Base-by-base conservation (phyloP, 225 moss, liverwort and hornwort genomes). In the Straminergon stramineum region DNA sequence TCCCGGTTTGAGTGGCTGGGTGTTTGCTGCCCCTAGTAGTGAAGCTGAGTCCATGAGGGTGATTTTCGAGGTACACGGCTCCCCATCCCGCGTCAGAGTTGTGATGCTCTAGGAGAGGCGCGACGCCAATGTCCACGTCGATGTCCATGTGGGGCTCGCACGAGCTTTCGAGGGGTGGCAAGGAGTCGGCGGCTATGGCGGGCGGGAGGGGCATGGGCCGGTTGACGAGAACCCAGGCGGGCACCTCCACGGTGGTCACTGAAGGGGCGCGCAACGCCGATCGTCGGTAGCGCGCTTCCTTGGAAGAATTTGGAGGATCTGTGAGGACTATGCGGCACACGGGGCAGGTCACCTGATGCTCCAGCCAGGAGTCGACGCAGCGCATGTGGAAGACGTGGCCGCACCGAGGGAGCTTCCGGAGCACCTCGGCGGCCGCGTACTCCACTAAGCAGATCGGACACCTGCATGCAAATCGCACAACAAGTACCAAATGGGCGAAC, bases 341-440 rank as follows among this genome's bases (percentile, higher is more conserved):
- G 9, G 93, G 94, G 86, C 94, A 95, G 6, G 94, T 95, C 60
- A 87, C 85, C 81, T 95, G 93, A 61, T 92, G 90, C 86, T 92
- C 87, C 61, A 95, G 92, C 94, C 94, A 95, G 53, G 94, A 89
- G 84, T 93, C 94, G 43, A 95, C 93, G 80, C 94, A 95, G 76
- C 88, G 91, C 55, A 84, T 90, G 85, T 95, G 94, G 87, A 95
- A 95, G 53, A 95, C 92, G 61, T 95, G 94, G 71, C 92, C 90
- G 66, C 94, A 95, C 23, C 83, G 69, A 21, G 94, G 94, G 41
- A 95, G 90, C 80, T 92, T 90, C 45, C 94, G 94, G 30, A 95
- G 92, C 68, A 92, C 90, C 87, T 95, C 93, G 41, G 84, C 31
- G 45, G 84, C 84, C 63, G 80, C 83, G 83, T 93, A 95, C 77